Base-by-base conservation (phyloP, 768 basidiomycete genomes). In the Suillus decipiens region DNA sequence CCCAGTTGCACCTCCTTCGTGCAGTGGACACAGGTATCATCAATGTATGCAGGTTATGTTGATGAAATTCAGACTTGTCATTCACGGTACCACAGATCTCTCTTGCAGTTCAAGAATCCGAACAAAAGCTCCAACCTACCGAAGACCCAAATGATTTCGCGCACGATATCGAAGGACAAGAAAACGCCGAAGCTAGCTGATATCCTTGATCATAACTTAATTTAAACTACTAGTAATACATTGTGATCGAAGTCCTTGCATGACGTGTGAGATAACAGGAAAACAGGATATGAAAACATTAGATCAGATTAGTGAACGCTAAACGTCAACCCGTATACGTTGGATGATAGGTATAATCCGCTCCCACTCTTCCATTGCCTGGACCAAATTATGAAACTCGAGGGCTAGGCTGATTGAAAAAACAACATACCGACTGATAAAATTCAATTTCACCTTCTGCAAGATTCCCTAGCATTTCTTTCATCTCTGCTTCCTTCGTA, bases 331-430 rank as follows among this genome's bases (percentile, higher is more conserved):
- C 61, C 93, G 89, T 80, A 96, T 96, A 61, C 93, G 90, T 76
- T 96, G 93, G 72, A 96, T 89, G 69, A 95, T 80, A 69, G 95
- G 92, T 82, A 95, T 94, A 72, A 96, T 90, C 76, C 91, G 83
- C 61, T 98, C 95, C 95, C 95, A 98, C 75, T 98, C 95, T 69
- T 98, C 94, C 92, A 96, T 95, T 61, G 93, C 88, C 90, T 94
- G 67, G 22, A 59, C 22, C 47, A 60, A 57, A 36, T 64, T 60
- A 54, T 63, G 62, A 36, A 55, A 48, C 34, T 31, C 14, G 68
- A 19, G 42, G 28, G 58, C 59, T 60, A 63, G 9, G 4, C 19
- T 60, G 61, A 34, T 51, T 62, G 39, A 36, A 62, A 47, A 5
- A n/a, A 42, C 28, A n/a, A 71, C 80, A 64, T 73, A 89, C 93